Percentiles rank a stretch among this genome's conserved stretches.
Evolutionary conservation across 441 rosid species (phyloP).

Genomic region (Hypseocharis bilobata): DNA sequence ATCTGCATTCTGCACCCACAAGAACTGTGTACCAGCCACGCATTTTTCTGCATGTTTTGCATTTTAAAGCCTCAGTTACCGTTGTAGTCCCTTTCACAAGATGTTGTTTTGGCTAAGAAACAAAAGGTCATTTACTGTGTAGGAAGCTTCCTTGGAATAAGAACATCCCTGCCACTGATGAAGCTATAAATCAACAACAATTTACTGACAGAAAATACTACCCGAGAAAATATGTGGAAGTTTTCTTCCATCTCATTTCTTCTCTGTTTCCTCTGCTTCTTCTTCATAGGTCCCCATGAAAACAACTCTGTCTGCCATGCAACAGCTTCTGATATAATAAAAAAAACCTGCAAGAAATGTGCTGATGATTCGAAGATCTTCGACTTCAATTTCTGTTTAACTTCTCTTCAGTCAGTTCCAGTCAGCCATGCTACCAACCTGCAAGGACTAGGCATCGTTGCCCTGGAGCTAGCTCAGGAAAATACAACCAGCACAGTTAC

Average conservation of each 20-base stretch:
- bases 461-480: conserved; percentile 47
- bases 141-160: conserved; percentile 14
- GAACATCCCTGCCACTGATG: neutral
- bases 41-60: neutral
- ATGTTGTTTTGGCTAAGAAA: neutral
- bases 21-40: too few relatives aligned
- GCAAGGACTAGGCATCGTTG: conserved; percentile 38
- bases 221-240: conserved; percentile 19
- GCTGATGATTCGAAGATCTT: conserved; percentile 26
- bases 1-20: neutral
- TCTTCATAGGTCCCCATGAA: conserved; percentile 3
- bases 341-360: conserved; percentile 43
- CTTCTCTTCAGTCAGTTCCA: conserved; percentile 38
- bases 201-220: too few relatives aligned
- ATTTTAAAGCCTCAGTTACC: too few relatives aligned
- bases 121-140: neutral
- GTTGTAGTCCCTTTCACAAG: too few relatives aligned
- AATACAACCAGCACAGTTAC: conserved; percentile 42
- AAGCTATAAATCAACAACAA: neutral
- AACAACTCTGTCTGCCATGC: neutral
- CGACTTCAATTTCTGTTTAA: conserved; percentile 32
- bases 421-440: conserved; percentile 35
- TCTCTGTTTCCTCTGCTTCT: conserved; percentile 16
- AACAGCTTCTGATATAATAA: conserved; percentile 23
- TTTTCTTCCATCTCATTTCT: conserved; percentile 8